phyloP scores from a whole-genome alignment of 148 eudicot species.

The Mesembryanthemum crystallinum region DNA sequence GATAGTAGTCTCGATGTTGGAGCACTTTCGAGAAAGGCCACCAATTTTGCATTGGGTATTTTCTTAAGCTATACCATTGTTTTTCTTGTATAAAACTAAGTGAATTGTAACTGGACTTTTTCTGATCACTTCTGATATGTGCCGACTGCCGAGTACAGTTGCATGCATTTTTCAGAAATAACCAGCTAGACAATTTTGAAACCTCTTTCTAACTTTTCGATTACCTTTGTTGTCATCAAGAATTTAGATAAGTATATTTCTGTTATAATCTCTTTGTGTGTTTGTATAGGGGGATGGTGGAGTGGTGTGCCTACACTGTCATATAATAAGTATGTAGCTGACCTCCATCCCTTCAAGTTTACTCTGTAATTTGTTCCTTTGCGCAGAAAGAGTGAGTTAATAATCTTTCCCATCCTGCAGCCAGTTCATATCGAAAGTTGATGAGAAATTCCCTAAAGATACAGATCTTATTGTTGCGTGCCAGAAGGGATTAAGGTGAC shows the following conservation, averaged over 20 bases:
- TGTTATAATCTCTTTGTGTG: not conserved
- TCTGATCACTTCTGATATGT: not conserved
- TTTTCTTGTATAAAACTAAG: not conserved
- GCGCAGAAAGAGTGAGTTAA: not conserved
- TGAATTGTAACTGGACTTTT: not conserved
- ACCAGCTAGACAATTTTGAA: not conserved
- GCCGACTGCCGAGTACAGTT: too few relatives aligned
- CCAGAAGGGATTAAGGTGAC: slow-evolving; percentile 93
- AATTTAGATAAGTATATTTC: not conserved
- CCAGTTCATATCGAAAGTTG: slow-evolving; percentile 54
- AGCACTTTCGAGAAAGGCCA: slow-evolving; percentile 58
- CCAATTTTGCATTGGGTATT: slow-evolving; percentile 86
- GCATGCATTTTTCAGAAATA: not conserved
- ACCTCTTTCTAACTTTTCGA: not conserved
- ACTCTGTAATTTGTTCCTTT: not conserved
- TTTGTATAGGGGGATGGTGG: slow-evolving; percentile 95
- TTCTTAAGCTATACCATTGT: not conserved
- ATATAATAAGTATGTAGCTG: slow-evolving; percentile 47
- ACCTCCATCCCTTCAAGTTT: not conserved
- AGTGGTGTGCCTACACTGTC: slow-evolving; percentile 91
- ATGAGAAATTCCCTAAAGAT: slow-evolving; percentile 66
- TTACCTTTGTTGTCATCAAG: not conserved
- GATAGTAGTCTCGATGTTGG: slow-evolving; percentile 59
- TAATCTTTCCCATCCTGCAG: slow-evolving; percentile 33
- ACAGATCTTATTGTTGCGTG: slow-evolving; percentile 93